A percentile compares a stretch with the other conserved stretches of the same genome.
These are phyloP conservation scores for Voacanga thouarsii DNA, from an alignment of 257 asterid species.

Conservation along the genomic window DNA sequence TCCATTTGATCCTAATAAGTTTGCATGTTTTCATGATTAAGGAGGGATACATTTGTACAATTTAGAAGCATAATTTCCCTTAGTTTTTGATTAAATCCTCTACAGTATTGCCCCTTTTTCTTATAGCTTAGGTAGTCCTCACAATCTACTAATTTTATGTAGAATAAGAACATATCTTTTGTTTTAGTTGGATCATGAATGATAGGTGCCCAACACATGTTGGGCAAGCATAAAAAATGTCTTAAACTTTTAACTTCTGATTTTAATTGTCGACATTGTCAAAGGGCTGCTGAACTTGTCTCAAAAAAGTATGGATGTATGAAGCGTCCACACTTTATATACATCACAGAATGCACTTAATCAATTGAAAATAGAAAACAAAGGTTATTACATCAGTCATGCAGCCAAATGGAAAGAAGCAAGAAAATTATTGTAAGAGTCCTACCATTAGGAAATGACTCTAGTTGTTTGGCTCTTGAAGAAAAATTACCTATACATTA, in stretches of 20 bases:
- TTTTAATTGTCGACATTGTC: neutral
- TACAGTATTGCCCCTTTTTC: neutral
- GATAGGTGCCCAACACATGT: neutral
- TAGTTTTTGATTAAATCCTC: neutral
- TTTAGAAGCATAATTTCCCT: neutral
- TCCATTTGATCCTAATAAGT: neutral
- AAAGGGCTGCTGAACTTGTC: neutral
- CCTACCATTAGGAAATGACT: constrained; percentile 3
- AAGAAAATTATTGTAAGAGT: neutral
- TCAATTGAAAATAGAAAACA: neutral
- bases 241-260: neutral
- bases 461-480: neutral
- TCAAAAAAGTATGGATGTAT: neutral
- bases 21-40: neutral
- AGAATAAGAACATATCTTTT: neutral
- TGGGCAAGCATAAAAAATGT: neutral
- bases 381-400: neutral
- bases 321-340: neutral
- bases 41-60: neutral
- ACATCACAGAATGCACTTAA: neutral
- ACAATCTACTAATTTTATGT: neutral
- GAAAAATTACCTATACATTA: constrained; percentile 61
- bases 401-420: neutral
- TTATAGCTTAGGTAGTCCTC: no score
- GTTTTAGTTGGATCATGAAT: neutral